Base-by-base conservation (phyloP, 306 rosid species). In the Luffa aegyptiaca region DNA sequence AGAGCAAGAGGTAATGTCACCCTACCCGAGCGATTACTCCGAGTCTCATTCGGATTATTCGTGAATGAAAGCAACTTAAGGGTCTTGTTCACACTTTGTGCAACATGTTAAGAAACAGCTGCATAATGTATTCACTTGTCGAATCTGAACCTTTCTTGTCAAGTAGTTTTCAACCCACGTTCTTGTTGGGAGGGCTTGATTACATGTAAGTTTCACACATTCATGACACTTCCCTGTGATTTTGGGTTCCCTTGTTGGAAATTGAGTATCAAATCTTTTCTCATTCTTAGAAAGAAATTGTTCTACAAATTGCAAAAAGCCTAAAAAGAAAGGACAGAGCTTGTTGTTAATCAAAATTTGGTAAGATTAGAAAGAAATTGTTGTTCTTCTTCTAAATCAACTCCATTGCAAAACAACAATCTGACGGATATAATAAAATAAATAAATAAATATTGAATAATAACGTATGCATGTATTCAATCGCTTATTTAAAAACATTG, bases 1-100 rank as follows among this genome's bases (percentile, higher is more conserved):
- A 53, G 98, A 96, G 83, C 97, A 87, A 81, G 97, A 96, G 84
- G 89, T 89, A 12, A 87, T 88, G 94, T 90, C 98, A 66, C 97
- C 99, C 17, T 90, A 88, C 72, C 93, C 97, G 6, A 96, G 90
- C 35, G 96, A 93, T 2, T 88, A 85, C 80, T 91, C 90, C 46
- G 99, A 91, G 85, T 93, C 98, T 17, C 94, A 96, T 16, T 96
- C 98, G 0, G 99, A 96, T 86, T 82, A 84, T 46, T 89, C 81
- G 4, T 88, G 82, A 84, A 44, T 6, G 56, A 16, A 71, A 46
- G 3, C 14, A 31, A 13, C 26, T 73, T 59, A 3, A 2, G 8
- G 35, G 39, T 45, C 37, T 70, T 44, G 52, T 70, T 70, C 76
- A 70, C 26, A 70, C 6, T 71, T 42, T 45, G 56, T 44, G 41